A percentile compares a stretch with the other conserved stretches of the same genome.
Conservation (phyloP, 1,284 basidiomycete species). For the Cryptococcus maquisensis region DNA sequence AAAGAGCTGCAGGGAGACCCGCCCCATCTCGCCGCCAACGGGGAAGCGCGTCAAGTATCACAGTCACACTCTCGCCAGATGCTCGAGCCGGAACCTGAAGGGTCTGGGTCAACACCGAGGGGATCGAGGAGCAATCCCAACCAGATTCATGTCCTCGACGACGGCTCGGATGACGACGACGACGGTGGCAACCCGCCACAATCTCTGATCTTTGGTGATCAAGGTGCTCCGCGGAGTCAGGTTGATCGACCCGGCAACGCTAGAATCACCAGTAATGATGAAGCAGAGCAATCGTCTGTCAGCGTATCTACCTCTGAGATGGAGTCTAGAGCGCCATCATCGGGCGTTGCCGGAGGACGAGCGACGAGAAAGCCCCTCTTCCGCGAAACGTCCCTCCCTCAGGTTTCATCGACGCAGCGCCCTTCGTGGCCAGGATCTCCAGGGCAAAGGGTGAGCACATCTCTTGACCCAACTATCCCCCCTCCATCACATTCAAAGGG, state of each 20-base stretch:
- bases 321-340: too few relatives aligned
- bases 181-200: slow-evolving; percentile 34
- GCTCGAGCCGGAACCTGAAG: slow-evolving; percentile 7
- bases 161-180: slow-evolving; percentile 21
- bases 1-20: slow-evolving; percentile 34
- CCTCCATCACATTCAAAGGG: not conserved
- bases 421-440: too few relatives aligned
- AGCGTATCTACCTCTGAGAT: too few relatives aligned
- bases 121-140: not conserved
- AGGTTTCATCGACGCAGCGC: not conserved
- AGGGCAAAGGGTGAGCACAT: slow-evolving; percentile 6
- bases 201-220: slow-evolving; percentile 32
- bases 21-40: too few relatives aligned
- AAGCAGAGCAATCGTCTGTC: slow-evolving; percentile 11
- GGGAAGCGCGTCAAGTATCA: slow-evolving; percentile 1
- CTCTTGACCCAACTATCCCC: slow-evolving; percentile 25
- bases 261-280: not conserved
- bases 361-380: slow-evolving; percentile 7
- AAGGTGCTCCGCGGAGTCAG: not conserved
- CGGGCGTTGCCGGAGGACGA: not conserved
- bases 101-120: not conserved
- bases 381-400: slow-evolving; percentile 15
- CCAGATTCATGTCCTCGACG: slow-evolving; percentile 3
- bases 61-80: slow-evolving; percentile 5
- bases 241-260: not conserved